These are phyloP conservation scores for Bidens hawaiensis DNA, from an alignment of 140 eudicot genomes.

Conservation along the genomic window DNA sequence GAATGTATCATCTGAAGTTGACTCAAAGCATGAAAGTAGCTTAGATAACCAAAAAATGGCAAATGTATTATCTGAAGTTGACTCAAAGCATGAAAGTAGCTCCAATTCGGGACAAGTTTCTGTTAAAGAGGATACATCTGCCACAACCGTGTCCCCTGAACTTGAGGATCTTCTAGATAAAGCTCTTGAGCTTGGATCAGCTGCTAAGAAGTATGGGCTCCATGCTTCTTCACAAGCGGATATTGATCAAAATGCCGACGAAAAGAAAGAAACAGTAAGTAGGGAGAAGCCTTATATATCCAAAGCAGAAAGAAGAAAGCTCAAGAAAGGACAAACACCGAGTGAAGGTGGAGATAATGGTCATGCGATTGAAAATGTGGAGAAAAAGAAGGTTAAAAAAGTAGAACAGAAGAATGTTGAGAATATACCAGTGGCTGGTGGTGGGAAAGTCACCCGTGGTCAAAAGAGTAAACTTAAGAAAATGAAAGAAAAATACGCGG, in stretches of 20 bases:
- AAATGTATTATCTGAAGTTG: constrained; percentile 21
- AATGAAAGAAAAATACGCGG: constrained; percentile 94
- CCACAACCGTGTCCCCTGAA: constrained; percentile 45
- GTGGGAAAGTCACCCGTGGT: constrained; percentile 78
- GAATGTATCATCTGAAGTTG: constrained; percentile 20
- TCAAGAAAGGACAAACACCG: constrained; percentile 73
- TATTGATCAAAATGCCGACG: constrained; percentile 22
- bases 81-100: constrained; percentile 21
- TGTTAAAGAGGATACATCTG: constrained; percentile 22
- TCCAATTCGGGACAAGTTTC: constrained; percentile 24
- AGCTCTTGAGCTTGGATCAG: constrained; percentile 90
- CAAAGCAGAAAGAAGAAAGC: constrained; percentile 93
- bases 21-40: constrained; percentile 21
- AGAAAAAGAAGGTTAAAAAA: constrained; percentile 24
- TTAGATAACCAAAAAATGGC: constrained; percentile 19
- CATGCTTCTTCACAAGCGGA: constrained; percentile 40
- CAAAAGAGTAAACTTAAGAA: constrained; percentile 90
- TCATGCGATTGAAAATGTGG: constrained; percentile 25
- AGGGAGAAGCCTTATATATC: constrained; percentile 89
- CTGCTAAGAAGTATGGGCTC: constrained; percentile 50
- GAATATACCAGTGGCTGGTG: constrained; percentile 40
- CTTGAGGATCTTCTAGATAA: constrained; percentile 88
- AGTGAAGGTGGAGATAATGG: constrained; percentile 32
- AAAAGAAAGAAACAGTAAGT: constrained; percentile 32
- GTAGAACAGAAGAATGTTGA: constrained; percentile 35